Conservation (phyloP, 768 basidiomycete genomes). For the Cyclocybe aegerita region DNA sequence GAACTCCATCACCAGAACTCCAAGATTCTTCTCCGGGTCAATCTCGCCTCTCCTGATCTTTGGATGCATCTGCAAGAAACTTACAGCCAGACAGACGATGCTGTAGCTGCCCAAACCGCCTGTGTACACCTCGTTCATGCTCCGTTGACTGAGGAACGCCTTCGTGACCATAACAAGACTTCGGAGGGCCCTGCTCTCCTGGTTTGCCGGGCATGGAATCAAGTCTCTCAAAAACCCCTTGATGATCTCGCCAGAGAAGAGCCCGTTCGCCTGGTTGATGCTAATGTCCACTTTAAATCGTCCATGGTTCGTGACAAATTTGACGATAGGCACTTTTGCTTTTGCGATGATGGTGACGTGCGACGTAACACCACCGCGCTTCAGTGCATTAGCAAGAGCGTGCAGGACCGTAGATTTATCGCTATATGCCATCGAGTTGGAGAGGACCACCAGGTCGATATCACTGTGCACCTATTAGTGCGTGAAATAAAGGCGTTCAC, state of each 20-base stretch:
- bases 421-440: slow-evolving; percentile 67
- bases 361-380: slow-evolving; percentile 67
- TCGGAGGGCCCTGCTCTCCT: slow-evolving; percentile 65
- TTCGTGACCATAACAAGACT: slow-evolving; percentile 88
- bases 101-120: slow-evolving; percentile 95
- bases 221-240: slow-evolving; percentile 76
- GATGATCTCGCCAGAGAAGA: slow-evolving; percentile 76
- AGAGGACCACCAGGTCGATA: slow-evolving; percentile 92
- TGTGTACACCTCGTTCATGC: slow-evolving; percentile 97
- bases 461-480: slow-evolving; percentile 54
- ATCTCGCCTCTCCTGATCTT: slow-evolving; percentile 89
- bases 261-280: slow-evolving; percentile 86
- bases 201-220: slow-evolving; percentile 25
- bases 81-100: slow-evolving; percentile 90
- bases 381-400: slow-evolving; percentile 75
- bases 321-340: slow-evolving; percentile 96
- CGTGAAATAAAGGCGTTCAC: slow-evolving; percentile 6
- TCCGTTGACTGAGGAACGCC: slow-evolving; percentile 83
- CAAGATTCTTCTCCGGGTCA: slow-evolving; percentile 83
- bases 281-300: slow-evolving; percentile 91
- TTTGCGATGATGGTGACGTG: slow-evolving; percentile 86
- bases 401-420: slow-evolving; percentile 71
- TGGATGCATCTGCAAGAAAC: slow-evolving; percentile 97
- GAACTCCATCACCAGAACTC: slow-evolving; percentile 95
- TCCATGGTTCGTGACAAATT: slow-evolving; percentile 83